Evolutionary conservation across 2,329 filamentous ascomycete species (phyloP).

Genomic region (Fusarium sp.): DNA sequence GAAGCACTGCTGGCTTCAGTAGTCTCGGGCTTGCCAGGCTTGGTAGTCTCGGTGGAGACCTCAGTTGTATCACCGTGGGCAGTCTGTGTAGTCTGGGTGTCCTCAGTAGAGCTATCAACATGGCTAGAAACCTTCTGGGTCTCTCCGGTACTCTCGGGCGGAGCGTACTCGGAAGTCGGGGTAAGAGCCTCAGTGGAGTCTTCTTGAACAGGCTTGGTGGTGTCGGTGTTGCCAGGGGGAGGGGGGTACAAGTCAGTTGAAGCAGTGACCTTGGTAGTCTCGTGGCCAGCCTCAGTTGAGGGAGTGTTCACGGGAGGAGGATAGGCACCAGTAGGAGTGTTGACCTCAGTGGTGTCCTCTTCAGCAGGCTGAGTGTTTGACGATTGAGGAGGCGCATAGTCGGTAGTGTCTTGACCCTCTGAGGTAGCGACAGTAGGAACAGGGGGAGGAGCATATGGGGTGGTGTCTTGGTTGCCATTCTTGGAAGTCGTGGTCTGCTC

Average conservation of each 20-base stretch:
- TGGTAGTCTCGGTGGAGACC: slow-evolving; percentile 17
- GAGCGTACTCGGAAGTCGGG: slow-evolving; percentile 20
- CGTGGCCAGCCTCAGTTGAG: slow-evolving; percentile 4
- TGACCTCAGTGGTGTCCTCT: slow-evolving; percentile 10
- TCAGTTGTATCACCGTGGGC: slow-evolving; percentile 9
- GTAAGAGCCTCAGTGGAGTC: slow-evolving; percentile 29
- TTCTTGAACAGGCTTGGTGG: slow-evolving; percentile 17
- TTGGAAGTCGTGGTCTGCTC: slow-evolving; percentile 8
- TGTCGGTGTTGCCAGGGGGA: slow-evolving; percentile 16
- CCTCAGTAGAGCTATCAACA: slow-evolving; percentile 22
- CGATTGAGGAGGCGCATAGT: slow-evolving; percentile 23
- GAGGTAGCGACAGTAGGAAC: slow-evolving; percentile 29
- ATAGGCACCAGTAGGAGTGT: neutral
- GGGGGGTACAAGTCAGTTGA: slow-evolving; percentile 29
- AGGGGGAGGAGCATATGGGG: slow-evolving; percentile 17
- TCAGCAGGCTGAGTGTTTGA: slow-evolving; percentile 15
- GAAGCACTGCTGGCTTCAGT: slow-evolving; percentile 2
- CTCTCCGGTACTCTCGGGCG: slow-evolving; percentile 24
- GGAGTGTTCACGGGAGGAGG: slow-evolving; percentile 10
- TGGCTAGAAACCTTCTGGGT: slow-evolving; percentile 30
- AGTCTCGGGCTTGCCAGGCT: slow-evolving; percentile 9
- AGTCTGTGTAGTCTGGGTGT: slow-evolving; percentile 7
- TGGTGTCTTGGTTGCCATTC: slow-evolving; percentile 4
- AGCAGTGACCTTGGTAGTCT: slow-evolving; percentile 10
- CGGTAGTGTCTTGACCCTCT: slow-evolving; percentile 15